A percentile compares a stretch with the other conserved stretches of the same genome.
Conservation (phyloP, 2,329 filamentous ascomycete genomes). For the Pseudocercospora musae region DNA sequence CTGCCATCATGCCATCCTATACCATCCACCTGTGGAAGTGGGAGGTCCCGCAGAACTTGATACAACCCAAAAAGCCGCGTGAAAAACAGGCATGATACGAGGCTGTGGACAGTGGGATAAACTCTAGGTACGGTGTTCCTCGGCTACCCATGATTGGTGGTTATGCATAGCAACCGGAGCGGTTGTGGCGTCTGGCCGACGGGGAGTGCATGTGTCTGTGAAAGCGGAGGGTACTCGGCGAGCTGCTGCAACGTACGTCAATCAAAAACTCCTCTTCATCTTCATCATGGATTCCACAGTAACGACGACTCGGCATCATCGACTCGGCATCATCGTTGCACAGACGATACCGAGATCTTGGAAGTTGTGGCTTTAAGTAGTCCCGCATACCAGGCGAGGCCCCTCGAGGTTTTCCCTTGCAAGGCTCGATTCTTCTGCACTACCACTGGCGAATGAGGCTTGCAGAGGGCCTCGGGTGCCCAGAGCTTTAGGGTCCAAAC, state of each 20-base stretch:
- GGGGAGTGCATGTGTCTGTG: background rate
- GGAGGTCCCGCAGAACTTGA: background rate
- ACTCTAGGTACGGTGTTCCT: background rate
- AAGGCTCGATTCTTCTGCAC: conserved; percentile 3
- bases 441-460: conserved; percentile 7
- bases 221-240: background rate
- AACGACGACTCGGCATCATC: background rate
- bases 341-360: background rate
- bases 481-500: conserved; percentile 1
- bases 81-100: conserved; percentile 1
- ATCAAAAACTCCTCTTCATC: background rate
- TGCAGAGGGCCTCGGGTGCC: conserved; percentile 4
- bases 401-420: conserved; percentile 9
- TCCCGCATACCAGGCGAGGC: background rate
- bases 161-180: background rate
- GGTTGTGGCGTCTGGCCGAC: background rate
- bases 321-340: background rate
- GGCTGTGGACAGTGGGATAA: background rate
- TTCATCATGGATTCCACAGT: background rate
- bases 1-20: background rate
- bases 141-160: background rate
- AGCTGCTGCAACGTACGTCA: background rate
- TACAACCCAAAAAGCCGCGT: background rate
- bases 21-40: background rate
- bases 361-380: background rate